These are phyloP conservation scores for Petunia hybrid DNA, from an alignment of 305 asterid genomes.

Conservation along the genomic window DNA sequence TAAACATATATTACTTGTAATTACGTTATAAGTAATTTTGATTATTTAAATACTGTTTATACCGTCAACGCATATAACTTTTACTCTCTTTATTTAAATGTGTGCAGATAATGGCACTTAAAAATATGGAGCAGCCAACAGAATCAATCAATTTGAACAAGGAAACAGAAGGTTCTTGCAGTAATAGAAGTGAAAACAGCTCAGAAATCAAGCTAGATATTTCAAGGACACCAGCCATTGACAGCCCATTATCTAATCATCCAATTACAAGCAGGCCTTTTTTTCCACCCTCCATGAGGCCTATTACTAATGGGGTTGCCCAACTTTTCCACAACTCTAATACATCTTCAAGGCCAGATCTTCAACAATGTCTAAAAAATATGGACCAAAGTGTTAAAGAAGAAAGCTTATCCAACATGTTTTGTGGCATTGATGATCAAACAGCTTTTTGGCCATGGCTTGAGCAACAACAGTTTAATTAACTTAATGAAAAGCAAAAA, in stretches of 20 bases:
- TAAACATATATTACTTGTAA: not conserved
- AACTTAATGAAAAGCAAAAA: slow-evolving; percentile 21
- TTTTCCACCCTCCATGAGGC: slow-evolving; percentile 49
- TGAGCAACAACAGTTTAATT: slow-evolving; percentile 63
- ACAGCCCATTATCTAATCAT: slow-evolving; percentile 46
- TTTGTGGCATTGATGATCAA: slow-evolving; percentile 70
- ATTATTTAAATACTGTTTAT: too few species aligned
- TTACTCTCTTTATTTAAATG: not conserved
- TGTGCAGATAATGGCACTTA: slow-evolving; percentile 64
- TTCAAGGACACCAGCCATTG: slow-evolving; percentile 56
- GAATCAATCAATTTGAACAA: slow-evolving; percentile 75
- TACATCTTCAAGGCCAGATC: slow-evolving; percentile 44
- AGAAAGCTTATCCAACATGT: slow-evolving; percentile 69
- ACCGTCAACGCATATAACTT: not conserved
- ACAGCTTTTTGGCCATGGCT: slow-evolving; percentile 81
- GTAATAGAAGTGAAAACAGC: slow-evolving; percentile 71
- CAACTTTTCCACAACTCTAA: slow-evolving; percentile 41
- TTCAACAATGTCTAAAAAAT: slow-evolving; percentile 40
- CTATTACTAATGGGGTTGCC: slow-evolving; percentile 37
- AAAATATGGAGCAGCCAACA: slow-evolving; percentile 60
- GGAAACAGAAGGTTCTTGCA: slow-evolving; percentile 74
- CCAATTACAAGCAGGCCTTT: slow-evolving; percentile 44
- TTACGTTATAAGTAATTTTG: not conserved
- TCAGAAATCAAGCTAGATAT: slow-evolving; percentile 64
- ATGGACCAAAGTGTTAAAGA: slow-evolving; percentile 60